Evolutionary conservation across 306 rosid species (phyloP).

Genomic region (Carpinus viminea): DNA sequence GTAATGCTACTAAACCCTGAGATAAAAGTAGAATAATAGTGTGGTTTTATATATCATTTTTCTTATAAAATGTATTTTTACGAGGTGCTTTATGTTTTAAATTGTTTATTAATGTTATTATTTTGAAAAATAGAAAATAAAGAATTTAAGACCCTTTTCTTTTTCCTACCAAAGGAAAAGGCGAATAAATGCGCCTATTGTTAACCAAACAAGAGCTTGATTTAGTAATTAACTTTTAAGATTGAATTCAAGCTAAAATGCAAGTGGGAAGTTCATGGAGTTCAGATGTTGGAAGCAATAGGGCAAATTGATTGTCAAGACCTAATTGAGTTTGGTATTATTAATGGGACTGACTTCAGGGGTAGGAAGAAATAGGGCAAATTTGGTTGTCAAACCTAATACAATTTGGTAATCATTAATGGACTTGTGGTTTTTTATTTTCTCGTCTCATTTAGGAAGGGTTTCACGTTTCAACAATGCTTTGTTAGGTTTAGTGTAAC

Average conservation of each 20-base stretch:
- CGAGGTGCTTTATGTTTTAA: too few relatives aligned
- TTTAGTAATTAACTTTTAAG: not conserved
- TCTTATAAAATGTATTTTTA: too few relatives aligned
- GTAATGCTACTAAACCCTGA: too few relatives aligned
- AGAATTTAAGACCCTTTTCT: too few relatives aligned
- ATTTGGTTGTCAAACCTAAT: not conserved
- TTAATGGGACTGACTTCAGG: not conserved
- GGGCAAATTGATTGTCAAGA: not conserved
- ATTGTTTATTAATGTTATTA: too few relatives aligned
- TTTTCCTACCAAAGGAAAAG: not conserved
- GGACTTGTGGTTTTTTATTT: too few relatives aligned
- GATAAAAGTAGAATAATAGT: too few relatives aligned
- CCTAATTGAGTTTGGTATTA: not conserved
- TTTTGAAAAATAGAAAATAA: too few relatives aligned
- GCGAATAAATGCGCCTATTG: not conserved
- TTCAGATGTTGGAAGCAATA: not conserved
- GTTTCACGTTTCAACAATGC: too few relatives aligned
- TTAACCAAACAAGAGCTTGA: not conserved
- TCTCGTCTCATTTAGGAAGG: too few relatives aligned
- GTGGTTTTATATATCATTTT: too few relatives aligned
- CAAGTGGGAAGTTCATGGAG: not conserved
- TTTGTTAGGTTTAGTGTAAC: too few relatives aligned
- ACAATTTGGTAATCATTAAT: not conserved
- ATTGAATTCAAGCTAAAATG: not conserved
- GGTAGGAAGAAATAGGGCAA: not conserved